A percentile compares a stretch with the other conserved stretches of the same genome.
Conservation (phyloP, 345 rosid genomes). For the Eucalyptus marginata region DNA sequence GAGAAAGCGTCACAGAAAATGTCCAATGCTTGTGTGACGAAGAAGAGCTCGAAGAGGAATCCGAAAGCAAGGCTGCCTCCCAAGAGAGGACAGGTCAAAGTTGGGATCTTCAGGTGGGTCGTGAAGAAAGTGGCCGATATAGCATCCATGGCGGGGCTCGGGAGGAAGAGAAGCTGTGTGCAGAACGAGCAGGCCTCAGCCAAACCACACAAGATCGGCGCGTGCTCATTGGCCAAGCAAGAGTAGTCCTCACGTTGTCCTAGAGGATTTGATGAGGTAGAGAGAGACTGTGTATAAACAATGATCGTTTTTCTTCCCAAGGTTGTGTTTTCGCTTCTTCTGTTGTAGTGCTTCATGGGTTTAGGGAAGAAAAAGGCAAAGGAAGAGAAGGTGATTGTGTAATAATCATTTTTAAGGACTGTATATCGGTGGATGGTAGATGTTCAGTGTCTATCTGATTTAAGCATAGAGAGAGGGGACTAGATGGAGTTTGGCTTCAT, state of each 20-base stretch:
- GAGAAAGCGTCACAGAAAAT: not conserved
- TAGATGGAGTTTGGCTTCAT: not conserved
- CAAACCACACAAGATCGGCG: not conserved
- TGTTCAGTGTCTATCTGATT: not conserved
- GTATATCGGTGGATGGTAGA: not conserved
- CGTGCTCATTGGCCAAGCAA: not conserved
- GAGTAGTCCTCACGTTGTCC: not conserved
- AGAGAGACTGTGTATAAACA: not conserved
- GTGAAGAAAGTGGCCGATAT: not conserved
- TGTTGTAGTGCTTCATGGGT: not conserved
- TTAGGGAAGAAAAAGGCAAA: not conserved
- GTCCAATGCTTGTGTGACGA: not conserved
- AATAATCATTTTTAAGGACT: not conserved
- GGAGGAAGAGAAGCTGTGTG: not conserved
- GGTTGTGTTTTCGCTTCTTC: not conserved
- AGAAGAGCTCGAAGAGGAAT: not conserved
- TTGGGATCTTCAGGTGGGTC: not conserved
- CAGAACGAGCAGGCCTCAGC: not conserved
- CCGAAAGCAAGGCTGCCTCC: not conserved
- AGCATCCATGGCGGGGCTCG: not conserved
- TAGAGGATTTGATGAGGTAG: not conserved
- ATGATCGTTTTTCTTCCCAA: not conserved
- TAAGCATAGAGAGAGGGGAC: not conserved
- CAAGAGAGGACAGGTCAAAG: constrained; percentile 4
- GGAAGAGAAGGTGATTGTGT: not conserved